Base-by-base conservation (phyloP, 306 rosid species). In the Quercus mongolica region DNA sequence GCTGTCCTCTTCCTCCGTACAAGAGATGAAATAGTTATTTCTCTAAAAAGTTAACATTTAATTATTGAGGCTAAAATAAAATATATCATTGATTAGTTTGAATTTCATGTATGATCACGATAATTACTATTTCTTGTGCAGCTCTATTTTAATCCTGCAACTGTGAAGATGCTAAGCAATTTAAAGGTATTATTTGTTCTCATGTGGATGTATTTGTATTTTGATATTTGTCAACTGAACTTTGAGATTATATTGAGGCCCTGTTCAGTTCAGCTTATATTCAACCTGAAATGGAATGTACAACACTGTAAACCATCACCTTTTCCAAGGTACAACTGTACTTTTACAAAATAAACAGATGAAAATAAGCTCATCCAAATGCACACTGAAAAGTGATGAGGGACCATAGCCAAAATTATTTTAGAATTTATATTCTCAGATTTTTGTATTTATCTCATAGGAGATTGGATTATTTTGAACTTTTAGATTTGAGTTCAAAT, bases 91-190 rank as follows among this genome's bases (percentile, higher is more conserved):
- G 35, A 67, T 67, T 33, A 35, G 51, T 31, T 67, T 12, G 51
- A 33, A 21, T 11, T 67, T 19, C 70, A 64, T 6, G 23, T 67
- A 67, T 33, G 21, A 5, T 67, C 26, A 10, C 17, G 19, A 67
- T 67, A 35, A 67, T 13, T 67, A 25, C 72, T 67, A 44, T 76
- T 54, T 86, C 61, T 81, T 73, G 13, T 90, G 93, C 98, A 96
- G 99, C 93, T 96, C 61, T 96, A 93, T 87, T 96, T 96, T 82
- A 96, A 90, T 85, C 99, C 99, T 74, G 98, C 99, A 72, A 96
- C 99, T 7, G 98, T 96, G 86, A 96, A 96, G 96, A 96, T 96
- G 99, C 87, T 96, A 79, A 96, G 99, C 88, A 96, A 96, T 89
- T 80, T 92, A 85, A 96, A 96, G 99, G 99, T 96, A 89, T 76